Percentiles rank a stretch among this genome's conserved stretches.
Conservation (phyloP, 345 rosid species). For the Arabidopsis suecica region DNA sequence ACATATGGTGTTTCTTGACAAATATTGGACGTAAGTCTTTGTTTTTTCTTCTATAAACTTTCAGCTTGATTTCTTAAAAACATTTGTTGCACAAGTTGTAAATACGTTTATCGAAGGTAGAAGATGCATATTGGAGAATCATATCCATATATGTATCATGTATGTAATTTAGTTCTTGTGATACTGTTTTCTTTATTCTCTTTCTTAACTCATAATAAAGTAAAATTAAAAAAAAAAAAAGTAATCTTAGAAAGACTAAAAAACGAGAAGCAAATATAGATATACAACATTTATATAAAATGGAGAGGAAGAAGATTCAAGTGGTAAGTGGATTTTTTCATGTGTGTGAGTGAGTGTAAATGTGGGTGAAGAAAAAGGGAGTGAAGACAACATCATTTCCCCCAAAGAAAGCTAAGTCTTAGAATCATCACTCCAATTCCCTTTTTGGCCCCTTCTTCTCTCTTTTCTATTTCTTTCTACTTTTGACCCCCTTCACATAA, state of each 20-base stretch:
- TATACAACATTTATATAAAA: neutral
- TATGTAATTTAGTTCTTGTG: neutral
- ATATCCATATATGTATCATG: neutral
- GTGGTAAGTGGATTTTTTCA: conserved; percentile 35
- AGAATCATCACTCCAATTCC: conserved; percentile 48
- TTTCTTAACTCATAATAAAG: neutral
- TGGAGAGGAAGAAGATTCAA: conserved; percentile 20
- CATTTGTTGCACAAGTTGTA: too few species aligned
- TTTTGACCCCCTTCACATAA: conserved; percentile 45
- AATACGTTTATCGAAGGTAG: neutral
- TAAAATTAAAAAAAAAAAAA: neutral
- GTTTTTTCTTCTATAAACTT: too few species aligned
- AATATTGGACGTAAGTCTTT: neutral
- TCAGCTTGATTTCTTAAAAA: too few species aligned
- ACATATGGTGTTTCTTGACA: neutral
- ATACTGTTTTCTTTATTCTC: neutral
- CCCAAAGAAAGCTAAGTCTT: conserved; percentile 48
- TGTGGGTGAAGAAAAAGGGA: conserved; percentile 42
- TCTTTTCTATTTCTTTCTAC: conserved; percentile 31
- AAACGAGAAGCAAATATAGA: neutral
- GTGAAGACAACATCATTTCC: conserved; percentile 50
- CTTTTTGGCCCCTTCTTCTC: conserved; percentile 40
- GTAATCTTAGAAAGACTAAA: neutral
- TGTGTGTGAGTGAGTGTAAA: conserved; percentile 47
- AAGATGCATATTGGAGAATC: neutral